phyloP scores from a whole-genome alignment of 2,329 filamentous ascomycete species.

The Fusarium chaquense region DNA sequence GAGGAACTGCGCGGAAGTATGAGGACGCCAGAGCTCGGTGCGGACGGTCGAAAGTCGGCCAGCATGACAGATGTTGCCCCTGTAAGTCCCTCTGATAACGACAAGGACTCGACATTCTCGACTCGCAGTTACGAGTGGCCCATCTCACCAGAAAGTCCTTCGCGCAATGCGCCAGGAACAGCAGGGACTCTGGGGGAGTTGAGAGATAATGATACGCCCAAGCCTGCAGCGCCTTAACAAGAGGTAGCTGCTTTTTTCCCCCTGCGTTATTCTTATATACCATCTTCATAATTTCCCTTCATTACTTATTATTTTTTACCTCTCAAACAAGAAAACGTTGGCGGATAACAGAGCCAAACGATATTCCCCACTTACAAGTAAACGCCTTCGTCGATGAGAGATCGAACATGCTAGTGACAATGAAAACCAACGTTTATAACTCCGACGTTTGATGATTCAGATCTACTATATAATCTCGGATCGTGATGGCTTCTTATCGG shows the following conservation, averaged over 20 bases:
- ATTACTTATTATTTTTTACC: not conserved
- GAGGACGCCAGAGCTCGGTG: slow-evolving; percentile 40
- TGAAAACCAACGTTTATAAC: not conserved
- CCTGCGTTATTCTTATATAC: not conserved
- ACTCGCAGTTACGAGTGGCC: slow-evolving; percentile 15
- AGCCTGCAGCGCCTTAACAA: not conserved
- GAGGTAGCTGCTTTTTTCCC: not conserved
- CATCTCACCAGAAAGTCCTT: slow-evolving; percentile 11
- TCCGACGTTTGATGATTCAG: not conserved
- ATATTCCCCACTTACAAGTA: not conserved
- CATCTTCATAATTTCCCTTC: not conserved
- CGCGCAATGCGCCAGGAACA: not conserved
- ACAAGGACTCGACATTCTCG: slow-evolving; percentile 2
- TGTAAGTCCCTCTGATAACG: not conserved
- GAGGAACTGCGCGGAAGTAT: slow-evolving; percentile 40
- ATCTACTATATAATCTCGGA: not conserved
- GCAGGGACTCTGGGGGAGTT: not conserved
- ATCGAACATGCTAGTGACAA: not conserved
- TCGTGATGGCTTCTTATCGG: not conserved
- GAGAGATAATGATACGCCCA: not conserved
- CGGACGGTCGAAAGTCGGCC: not conserved
- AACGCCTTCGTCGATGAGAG: not conserved
- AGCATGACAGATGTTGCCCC: not conserved
- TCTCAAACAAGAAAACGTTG: not conserved
- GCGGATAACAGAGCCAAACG: slow-evolving; percentile 3